These are phyloP conservation scores for Mycena rebaudengoi DNA, from an alignment of 768 basidiomycete species.

Conservation along the genomic window DNA sequence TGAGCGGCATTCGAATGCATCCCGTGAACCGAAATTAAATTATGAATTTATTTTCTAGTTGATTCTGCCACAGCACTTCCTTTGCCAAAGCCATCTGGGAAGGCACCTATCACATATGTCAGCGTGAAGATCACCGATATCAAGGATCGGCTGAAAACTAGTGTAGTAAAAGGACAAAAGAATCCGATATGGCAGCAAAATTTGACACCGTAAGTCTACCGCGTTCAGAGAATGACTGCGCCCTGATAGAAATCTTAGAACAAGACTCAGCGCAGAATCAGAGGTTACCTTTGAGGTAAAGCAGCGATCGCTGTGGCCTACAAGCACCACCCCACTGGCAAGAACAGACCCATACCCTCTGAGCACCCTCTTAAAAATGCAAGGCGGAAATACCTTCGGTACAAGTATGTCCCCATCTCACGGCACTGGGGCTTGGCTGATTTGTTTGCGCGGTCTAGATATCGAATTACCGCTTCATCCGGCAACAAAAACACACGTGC, in stretches of 20 bases:
- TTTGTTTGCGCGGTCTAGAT: neutral
- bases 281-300: conserved; percentile 21
- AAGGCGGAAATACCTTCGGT: conserved; percentile 19
- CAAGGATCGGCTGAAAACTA: conserved; percentile 12
- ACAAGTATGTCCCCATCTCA: conserved; percentile 14
- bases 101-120: conserved; percentile 14
- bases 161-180: conserved; percentile 16
- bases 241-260: conserved; percentile 5
- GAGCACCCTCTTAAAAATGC: conserved; percentile 22
- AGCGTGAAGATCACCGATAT: conserved; percentile 14
- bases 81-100: neutral
- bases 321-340: conserved; percentile 8
- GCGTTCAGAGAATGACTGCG: neutral
- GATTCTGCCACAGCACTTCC: conserved; percentile 15
- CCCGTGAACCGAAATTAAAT: neutral
- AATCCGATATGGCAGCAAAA: conserved; percentile 22
- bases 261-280: conserved; percentile 6
- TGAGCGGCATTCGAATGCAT: neutral
- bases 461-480: conserved; percentile 20
- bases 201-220: conserved; percentile 9
- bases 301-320: conserved; percentile 21
- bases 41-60: conserved; percentile 5
- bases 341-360: conserved; percentile 19
- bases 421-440: neutral
- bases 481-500: neutral